Percentiles rank a stretch among this genome's conserved stretches.
phyloP scores from a whole-genome alignment of 805 yeast species.

The Yarrowia deformans region DNA sequence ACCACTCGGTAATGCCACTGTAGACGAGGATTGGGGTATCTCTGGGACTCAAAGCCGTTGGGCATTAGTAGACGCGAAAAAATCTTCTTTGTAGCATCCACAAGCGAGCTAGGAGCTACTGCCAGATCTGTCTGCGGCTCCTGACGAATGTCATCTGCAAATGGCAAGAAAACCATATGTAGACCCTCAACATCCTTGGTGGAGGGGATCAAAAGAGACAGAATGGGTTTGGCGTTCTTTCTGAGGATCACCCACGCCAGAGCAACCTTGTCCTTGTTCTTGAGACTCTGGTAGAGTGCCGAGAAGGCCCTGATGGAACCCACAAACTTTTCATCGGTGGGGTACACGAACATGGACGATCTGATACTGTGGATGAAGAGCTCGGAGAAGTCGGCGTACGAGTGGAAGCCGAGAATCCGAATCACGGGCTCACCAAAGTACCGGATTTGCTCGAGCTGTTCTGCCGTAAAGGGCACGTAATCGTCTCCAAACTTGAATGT shows the following conservation, averaged over 20 bases:
- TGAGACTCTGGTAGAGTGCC: slow-evolving; percentile 68
- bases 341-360: slow-evolving; percentile 69
- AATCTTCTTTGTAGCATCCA: slow-evolving; percentile 47
- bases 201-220: slow-evolving; percentile 66
- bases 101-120: slow-evolving; percentile 44
- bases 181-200: slow-evolving; percentile 72
- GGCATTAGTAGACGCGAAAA: slow-evolving; percentile 55
- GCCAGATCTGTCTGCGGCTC: slow-evolving; percentile 56
- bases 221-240: slow-evolving; percentile 59
- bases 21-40: slow-evolving; percentile 50
- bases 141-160: slow-evolving; percentile 73
- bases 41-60: slow-evolving; percentile 62
- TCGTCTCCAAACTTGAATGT: slow-evolving; percentile 56
- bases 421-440: slow-evolving; percentile 59
- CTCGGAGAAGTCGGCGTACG: slow-evolving; percentile 49
- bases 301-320: slow-evolving; percentile 75
- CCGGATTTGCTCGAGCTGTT: slow-evolving; percentile 51
- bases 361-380: slow-evolving; percentile 60
- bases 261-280: slow-evolving; percentile 61
- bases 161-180: slow-evolving; percentile 72
- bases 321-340: slow-evolving; percentile 63
- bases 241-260: slow-evolving; percentile 75
- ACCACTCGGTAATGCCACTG: slow-evolving; percentile 64
- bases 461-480: slow-evolving; percentile 52
- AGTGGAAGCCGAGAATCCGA: slow-evolving; percentile 72